Conservation (phyloP, 208 protist species). For the Leishmania gerbilli region DNA sequence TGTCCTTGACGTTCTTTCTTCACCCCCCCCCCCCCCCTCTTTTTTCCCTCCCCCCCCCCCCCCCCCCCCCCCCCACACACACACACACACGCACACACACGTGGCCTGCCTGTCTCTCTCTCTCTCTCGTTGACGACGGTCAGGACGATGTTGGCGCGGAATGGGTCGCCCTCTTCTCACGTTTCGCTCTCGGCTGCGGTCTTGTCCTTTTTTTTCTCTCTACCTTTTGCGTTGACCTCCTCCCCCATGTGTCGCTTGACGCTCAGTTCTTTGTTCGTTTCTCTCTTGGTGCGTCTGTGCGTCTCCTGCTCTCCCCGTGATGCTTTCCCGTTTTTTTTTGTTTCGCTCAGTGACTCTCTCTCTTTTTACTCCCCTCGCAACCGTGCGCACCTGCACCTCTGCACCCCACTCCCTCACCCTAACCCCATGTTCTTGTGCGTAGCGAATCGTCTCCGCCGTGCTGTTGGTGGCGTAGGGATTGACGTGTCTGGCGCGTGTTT, state of each 20-base stretch:
- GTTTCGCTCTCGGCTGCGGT: neutral
- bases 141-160: neutral
- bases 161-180: neutral
- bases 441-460: neutral
- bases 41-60: too few relatives aligned
- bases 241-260: neutral
- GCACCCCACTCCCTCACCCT: neutral
- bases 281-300: neutral
- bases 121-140: neutral
- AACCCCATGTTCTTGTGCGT: neutral
- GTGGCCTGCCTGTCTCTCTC: neutral
- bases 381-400: neutral
- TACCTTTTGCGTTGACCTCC: neutral
- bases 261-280: neutral
- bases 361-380: neutral
- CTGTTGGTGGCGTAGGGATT: conserved; percentile 1
- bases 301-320: neutral
- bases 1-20: neutral
- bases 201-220: neutral
- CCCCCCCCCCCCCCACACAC: too few relatives aligned
- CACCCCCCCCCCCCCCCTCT: neutral
- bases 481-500: neutral
- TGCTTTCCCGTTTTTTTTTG: neutral
- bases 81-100: neutral
- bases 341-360: neutral